A percentile compares a stretch with the other conserved stretches of the same genome.
Evolutionary conservation across 1,139 yeast genomes (phyloP).

Genomic region (Lodderomyces pseudojiufengensis): DNA sequence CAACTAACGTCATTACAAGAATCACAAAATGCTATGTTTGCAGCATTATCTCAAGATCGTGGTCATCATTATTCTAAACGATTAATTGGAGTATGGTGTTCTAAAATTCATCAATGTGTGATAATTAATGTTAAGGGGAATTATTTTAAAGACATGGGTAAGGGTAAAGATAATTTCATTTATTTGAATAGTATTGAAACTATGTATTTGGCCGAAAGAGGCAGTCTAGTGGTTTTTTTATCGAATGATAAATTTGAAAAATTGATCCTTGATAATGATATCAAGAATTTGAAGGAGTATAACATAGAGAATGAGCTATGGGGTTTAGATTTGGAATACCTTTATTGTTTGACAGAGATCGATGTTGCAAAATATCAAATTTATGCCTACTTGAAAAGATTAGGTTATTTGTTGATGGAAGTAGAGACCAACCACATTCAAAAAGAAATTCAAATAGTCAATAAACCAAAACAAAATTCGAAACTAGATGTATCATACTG

Average conservation of each 20-base stretch:
- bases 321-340: slow-evolving; percentile 60
- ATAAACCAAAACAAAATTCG: too few relatives aligned
- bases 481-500: slow-evolving; percentile 6
- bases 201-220: slow-evolving; percentile 78
- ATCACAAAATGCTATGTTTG: slow-evolving; percentile 70
- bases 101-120: slow-evolving; percentile 36
- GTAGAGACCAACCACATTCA: too few relatives aligned
- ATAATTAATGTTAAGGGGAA: slow-evolving; percentile 67
- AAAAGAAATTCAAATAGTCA: too few relatives aligned
- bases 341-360: slow-evolving; percentile 52
- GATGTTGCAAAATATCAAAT: slow-evolving; percentile 59
- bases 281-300: slow-evolving; percentile 17
- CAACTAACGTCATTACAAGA: slow-evolving; percentile 52
- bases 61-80: slow-evolving; percentile 53
- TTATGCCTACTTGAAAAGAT: slow-evolving; percentile 70
- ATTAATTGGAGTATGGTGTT: slow-evolving; percentile 47
- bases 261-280: too few relatives aligned
- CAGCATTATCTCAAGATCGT: slow-evolving; percentile 57
- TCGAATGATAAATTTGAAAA: slow-evolving; percentile 18
- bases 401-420: slow-evolving; percentile 58
- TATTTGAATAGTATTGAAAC: slow-evolving; percentile 63
- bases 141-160: slow-evolving; percentile 71
- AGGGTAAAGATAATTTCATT: slow-evolving; percentile 25
- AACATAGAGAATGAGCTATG: slow-evolving; percentile 21
- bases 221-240: slow-evolving; percentile 60